These are phyloP conservation scores for Geum urbanum DNA, from an alignment of 306 rosid genomes.

Conservation along the genomic window DNA sequence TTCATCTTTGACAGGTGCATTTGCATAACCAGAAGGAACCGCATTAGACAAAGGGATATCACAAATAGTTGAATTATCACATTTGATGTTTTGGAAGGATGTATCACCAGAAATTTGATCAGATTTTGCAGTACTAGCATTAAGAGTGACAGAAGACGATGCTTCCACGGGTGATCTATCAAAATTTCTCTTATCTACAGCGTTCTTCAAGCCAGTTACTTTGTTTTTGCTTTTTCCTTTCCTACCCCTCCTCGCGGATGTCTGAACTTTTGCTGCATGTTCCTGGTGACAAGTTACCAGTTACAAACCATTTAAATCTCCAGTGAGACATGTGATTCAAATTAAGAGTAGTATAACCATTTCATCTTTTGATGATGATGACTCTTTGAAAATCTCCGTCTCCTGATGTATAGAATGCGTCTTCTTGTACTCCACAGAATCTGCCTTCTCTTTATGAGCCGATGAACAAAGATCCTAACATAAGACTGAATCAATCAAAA, in stretches of 20 bases:
- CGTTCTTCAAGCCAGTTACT: slow-evolving; percentile 28
- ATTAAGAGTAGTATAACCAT: slow-evolving; percentile 39
- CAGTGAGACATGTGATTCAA: slow-evolving; percentile 32
- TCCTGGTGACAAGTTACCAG: slow-evolving; percentile 61
- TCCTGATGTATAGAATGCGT: slow-evolving; percentile 31
- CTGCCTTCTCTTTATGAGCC: slow-evolving; percentile 42
- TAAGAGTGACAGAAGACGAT: slow-evolving; percentile 38
- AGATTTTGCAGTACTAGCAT: slow-evolving; percentile 35
- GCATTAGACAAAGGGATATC: slow-evolving; percentile 38
- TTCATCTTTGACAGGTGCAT: slow-evolving; percentile 33
- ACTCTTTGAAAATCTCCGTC: slow-evolving; percentile 38
- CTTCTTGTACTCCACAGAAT: slow-evolving; percentile 34
- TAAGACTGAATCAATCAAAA: slow-evolving; percentile 35
- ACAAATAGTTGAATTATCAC: slow-evolving; percentile 36
- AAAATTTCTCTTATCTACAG: slow-evolving; percentile 31
- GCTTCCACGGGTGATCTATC: slow-evolving; percentile 35
- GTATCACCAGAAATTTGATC: slow-evolving; percentile 31
- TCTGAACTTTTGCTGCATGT: slow-evolving; percentile 49
- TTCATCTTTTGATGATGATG: slow-evolving; percentile 39
- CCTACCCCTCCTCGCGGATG: slow-evolving; percentile 53
- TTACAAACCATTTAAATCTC: slow-evolving; percentile 47
- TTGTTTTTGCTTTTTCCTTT: slow-evolving; percentile 60
- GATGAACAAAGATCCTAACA: slow-evolving; percentile 48
- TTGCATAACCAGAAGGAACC: slow-evolving; percentile 34
- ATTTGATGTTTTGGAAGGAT: slow-evolving; percentile 32